A percentile compares a stretch with the other conserved stretches of the same genome.
Conservation (phyloP, 1,284 basidiomycete species). For the Mycosarcoma mackinlayi region DNA sequence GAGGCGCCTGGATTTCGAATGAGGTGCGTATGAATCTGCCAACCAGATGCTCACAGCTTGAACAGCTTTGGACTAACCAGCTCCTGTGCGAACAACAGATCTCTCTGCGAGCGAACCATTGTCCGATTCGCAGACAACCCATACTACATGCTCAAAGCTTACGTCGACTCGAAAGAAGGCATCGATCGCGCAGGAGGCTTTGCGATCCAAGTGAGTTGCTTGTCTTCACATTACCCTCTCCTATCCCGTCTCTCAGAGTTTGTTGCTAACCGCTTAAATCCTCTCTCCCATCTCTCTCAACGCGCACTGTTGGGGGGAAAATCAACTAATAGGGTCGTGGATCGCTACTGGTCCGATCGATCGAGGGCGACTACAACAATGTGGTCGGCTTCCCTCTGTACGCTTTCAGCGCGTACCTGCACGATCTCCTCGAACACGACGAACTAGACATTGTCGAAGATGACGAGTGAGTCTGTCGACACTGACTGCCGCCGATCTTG, state of each 20-base stretch:
- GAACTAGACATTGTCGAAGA: slow-evolving; percentile 60
- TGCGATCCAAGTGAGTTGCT: slow-evolving; percentile 80
- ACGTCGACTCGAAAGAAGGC: slow-evolving; percentile 89
- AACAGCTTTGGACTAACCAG: neutral
- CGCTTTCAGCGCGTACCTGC: slow-evolving; percentile 49
- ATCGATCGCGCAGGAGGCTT: slow-evolving; percentile 92
- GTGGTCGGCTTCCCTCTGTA: slow-evolving; percentile 84
- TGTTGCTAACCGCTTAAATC: neutral
- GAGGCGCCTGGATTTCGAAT: slow-evolving; percentile 86
- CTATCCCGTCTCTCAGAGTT: neutral
- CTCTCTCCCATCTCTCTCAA: neutral
- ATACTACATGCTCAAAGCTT: slow-evolving; percentile 77
- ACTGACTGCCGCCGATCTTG: too few species aligned
- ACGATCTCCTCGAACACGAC: slow-evolving; percentile 62
- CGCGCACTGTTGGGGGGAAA: neutral
- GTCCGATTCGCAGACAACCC: slow-evolving; percentile 68
- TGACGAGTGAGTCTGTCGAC: slow-evolving; percentile 30
- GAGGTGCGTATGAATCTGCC: slow-evolving; percentile 72
- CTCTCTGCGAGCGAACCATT: slow-evolving; percentile 60
- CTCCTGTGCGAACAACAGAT: slow-evolving; percentile 23
- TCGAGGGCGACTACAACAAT: slow-evolving; percentile 93
- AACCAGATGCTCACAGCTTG: neutral
- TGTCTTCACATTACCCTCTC: neutral
- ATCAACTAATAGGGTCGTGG: slow-evolving; percentile 80
- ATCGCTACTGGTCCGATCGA: slow-evolving; percentile 80